phyloP scores from a whole-genome alignment of 805 yeast genomes.

The Barnettozyma botsteinii region DNA sequence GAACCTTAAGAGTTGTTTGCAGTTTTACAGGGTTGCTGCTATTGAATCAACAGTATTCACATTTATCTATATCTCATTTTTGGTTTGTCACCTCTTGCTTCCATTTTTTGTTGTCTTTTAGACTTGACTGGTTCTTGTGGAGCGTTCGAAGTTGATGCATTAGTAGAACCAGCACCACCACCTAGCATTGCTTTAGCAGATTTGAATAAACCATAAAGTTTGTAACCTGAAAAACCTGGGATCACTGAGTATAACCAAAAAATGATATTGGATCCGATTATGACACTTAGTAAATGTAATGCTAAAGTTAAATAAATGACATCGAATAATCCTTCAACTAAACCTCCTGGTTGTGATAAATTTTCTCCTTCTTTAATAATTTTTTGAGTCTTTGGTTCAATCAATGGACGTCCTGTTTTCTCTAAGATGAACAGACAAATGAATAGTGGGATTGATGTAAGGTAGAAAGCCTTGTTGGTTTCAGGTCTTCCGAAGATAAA shows the following conservation, averaged over 20 bases:
- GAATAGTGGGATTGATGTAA: conserved; percentile 29
- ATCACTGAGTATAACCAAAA: conserved; percentile 42
- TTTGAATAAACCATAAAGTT: conserved; percentile 32
- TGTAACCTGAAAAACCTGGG: conserved; percentile 42
- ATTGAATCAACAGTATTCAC: too few species aligned
- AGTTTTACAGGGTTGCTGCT: too few species aligned
- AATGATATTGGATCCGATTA: conserved; percentile 36
- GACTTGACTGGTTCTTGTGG: conserved; percentile 24
- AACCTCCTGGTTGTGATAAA: conserved; percentile 43
- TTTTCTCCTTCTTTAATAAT: conserved; percentile 44
- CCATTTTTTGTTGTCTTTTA: conserved; percentile 37
- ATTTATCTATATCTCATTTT: conserved; percentile 31
- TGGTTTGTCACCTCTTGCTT: conserved; percentile 34
- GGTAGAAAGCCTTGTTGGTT: conserved; percentile 24
- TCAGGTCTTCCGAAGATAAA: conserved; percentile 34
- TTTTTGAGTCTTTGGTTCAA: conserved; percentile 30
- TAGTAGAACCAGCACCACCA: conserved; percentile 6
- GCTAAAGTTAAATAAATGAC: conserved; percentile 45
- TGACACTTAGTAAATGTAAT: conserved; percentile 39
- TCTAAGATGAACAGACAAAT: conserved; percentile 40
- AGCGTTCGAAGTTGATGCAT: neutral
- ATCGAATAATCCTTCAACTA: conserved; percentile 52
- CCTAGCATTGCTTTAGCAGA: conserved; percentile 25
- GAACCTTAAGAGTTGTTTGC: too few species aligned
- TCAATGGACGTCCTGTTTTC: conserved; percentile 43